Conservation (phyloP, 371 early-diverging fungal genomes). For the Mucor plumbeus region DNA sequence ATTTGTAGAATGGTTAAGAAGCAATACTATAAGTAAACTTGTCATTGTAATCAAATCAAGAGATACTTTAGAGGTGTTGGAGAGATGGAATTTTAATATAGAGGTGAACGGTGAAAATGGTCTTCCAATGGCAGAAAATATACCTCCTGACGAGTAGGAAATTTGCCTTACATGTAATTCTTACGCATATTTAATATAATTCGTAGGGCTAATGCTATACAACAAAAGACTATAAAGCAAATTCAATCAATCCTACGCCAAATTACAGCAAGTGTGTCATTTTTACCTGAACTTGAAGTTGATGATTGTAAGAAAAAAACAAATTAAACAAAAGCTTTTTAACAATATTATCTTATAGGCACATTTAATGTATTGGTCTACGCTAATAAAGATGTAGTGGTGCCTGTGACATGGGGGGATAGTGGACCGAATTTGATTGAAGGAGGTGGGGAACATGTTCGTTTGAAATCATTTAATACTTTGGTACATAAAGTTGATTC, state of each 20-base stretch:
- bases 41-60: conserved; percentile 83
- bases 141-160: conserved; percentile 30
- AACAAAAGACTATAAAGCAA: conserved; percentile 50
- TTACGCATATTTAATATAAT: background rate
- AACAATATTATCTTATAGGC: conserved; percentile 36
- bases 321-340: background rate
- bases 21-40: conserved; percentile 74
- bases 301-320: conserved; percentile 71
- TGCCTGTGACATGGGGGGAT: conserved; percentile 88
- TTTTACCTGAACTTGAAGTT: conserved; percentile 81
- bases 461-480: conserved; percentile 81
- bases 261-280: conserved; percentile 88
- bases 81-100: conserved; percentile 95
- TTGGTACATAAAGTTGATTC: conserved; percentile 83
- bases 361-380: conserved; percentile 92
- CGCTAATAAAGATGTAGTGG: conserved; percentile 85
- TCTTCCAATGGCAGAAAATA: conserved; percentile 28
- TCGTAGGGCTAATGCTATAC: conserved; percentile 62
- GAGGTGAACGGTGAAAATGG: conserved; percentile 35
- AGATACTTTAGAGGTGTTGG: conserved; percentile 82
- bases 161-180: conserved; percentile 19
- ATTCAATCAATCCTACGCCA: conserved; percentile 90
- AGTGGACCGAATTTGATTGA: conserved; percentile 77
- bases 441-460: conserved; percentile 85
- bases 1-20: conserved; percentile 70